Base-by-base conservation (phyloP, 495 filamentous ascomycete genomes). In the Hyaloscypha finlandica region DNA sequence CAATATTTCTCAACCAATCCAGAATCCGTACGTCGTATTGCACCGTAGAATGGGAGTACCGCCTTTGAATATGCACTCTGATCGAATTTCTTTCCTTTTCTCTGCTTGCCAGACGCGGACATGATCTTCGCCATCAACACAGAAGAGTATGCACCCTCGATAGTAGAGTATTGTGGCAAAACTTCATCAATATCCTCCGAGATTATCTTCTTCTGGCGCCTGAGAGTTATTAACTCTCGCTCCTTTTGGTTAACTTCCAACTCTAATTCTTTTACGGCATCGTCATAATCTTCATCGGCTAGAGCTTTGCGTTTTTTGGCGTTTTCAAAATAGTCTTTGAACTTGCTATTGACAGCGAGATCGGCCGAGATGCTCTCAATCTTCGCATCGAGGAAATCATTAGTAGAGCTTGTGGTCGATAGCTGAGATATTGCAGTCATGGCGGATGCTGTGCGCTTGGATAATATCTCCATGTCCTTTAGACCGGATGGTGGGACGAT, bases 321-420 rank as follows among this genome's bases (percentile, higher is more conserved):
- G 19, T 29, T 29, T 51, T 45, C 9, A 60, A 66, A 45, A 51
- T 22, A 59, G 8, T 22, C 33, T 52, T 35, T 60, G 19, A 66
- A 60, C 54, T 52, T 60, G 32, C 22, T 22, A 60, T 60, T 60
- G 30, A 29, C 14, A 6, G 30, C 64, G n/a, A 66, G 33, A 45
- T 60, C 39, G 5, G 64, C 32, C n/a, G 35, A 32, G 25, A 62
- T 62, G 57, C 45, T 55, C 31, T 67, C 58, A 62, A 62, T 52
- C 58, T 67, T 67, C 12, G 57, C 65, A 67, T 67, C 65, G 2
- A 67, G 61, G 45, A 67, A 67, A 55, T 62, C 65, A 25, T 25
- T 25, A 2, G 25, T 25, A 25, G 25, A 25, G 25, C 25, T 25
- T 25, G 25, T 25, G 25, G 25, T 25, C 25, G 25, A 25, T 51